phyloP scores from a whole-genome alignment of 345 rosid genomes.

The Sisymbrium altissimum region DNA sequence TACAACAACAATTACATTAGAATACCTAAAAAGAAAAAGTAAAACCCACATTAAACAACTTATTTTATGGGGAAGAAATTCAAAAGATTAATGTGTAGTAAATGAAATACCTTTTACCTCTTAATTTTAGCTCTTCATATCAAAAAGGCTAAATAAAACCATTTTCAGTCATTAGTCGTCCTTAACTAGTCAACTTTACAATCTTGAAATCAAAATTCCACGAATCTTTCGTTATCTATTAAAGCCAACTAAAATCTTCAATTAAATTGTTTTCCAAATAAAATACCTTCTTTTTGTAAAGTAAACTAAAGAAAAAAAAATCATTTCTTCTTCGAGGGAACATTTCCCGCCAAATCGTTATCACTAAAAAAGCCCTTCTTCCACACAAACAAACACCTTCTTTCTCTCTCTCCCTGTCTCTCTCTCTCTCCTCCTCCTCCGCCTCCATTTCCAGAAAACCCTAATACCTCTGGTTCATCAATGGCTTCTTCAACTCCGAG shows the following conservation, averaged over 20 bases:
- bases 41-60: too few relatives aligned
- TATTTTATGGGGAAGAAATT: too few relatives aligned
- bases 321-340: slow-evolving; percentile 43
- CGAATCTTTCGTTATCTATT: not conserved
- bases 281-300: not conserved
- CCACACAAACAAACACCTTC: not conserved
- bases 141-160: not conserved
- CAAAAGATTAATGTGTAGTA: too few relatives aligned
- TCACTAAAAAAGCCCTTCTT: slow-evolving; percentile 24
- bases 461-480: slow-evolving; percentile 8
- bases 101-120: not conserved
- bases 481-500: slow-evolving; percentile 58
- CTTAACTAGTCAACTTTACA: not conserved
- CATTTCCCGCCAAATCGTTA: slow-evolving; percentile 55
- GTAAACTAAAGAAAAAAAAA: not conserved
- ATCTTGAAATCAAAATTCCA: not conserved
- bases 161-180: not conserved
- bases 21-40: too few relatives aligned
- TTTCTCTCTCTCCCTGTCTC: slow-evolving; percentile 12
- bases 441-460: slow-evolving; percentile 13
- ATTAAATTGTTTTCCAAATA: slow-evolving; percentile 3
- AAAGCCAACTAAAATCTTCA: not conserved
- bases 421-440: not conserved
- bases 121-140: not conserved
- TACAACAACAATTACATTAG: too few relatives aligned